These are phyloP conservation scores for Papiliotrema nemorosa DNA, from an alignment of 1,284 basidiomycete genomes.

Conservation along the genomic window DNA sequence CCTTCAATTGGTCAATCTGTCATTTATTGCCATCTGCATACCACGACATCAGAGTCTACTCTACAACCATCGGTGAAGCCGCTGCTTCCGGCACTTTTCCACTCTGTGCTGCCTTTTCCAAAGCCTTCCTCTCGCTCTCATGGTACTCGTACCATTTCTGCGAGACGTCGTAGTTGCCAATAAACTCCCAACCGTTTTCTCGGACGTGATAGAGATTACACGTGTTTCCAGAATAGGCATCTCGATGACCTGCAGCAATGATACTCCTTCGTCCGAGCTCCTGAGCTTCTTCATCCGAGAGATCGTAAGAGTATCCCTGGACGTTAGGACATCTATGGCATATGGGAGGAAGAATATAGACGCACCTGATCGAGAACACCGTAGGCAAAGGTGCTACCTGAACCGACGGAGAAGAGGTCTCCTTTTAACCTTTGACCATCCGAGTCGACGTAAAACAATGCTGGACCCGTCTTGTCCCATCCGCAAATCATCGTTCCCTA, in stretches of 20 bases:
- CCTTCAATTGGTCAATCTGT: no score
- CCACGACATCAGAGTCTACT: no score
- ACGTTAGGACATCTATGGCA: no score
- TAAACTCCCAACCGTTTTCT: slow-evolving; percentile 89
- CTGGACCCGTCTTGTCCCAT: slow-evolving; percentile 99
- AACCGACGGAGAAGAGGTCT: slow-evolving; percentile 96
- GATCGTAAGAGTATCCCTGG: slow-evolving; percentile 83
- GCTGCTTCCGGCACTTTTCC: slow-evolving; percentile 13
- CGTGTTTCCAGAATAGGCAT: slow-evolving; percentile 96
- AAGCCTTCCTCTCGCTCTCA: slow-evolving; percentile 40
- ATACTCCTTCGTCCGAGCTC: slow-evolving; percentile 93
- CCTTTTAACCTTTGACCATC: slow-evolving; percentile 95
- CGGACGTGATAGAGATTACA: slow-evolving; percentile 95
- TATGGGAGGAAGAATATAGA: no score
- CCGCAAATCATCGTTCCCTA: slow-evolving; percentile 99
- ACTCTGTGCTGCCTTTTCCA: slow-evolving; percentile 11
- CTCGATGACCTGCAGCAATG: slow-evolving; percentile 94
- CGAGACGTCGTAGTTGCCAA: slow-evolving; percentile 54
- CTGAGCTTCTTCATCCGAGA: slow-evolving; percentile 89
- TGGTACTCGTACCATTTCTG: slow-evolving; percentile 51
- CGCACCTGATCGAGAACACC: slow-evolving; percentile 87
- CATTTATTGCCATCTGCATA: no score
- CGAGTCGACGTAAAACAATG: slow-evolving; percentile 96
- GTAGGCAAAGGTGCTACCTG: slow-evolving; percentile 96
- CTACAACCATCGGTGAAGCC: slow-evolving; percentile 40